Conservation (phyloP, 352 stramenopile genomes). For the Elongisporangium senticosum region DNA sequence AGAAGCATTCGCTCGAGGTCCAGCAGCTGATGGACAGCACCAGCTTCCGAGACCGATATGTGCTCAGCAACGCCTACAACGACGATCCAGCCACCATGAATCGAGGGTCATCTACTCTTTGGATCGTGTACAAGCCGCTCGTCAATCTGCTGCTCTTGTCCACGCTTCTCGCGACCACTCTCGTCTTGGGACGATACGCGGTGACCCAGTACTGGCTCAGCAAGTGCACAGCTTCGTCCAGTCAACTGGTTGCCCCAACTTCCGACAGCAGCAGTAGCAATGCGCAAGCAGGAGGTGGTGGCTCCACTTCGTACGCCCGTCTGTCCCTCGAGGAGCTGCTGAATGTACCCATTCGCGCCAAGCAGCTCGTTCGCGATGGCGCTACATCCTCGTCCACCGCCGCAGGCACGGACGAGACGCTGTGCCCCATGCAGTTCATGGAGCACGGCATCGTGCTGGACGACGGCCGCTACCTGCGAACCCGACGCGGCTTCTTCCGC, state of each 20-base stretch:
- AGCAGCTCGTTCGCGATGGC: constrained; percentile 28
- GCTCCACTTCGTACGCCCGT: constrained; percentile 24
- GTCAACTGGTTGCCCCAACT: neutral
- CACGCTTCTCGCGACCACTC: constrained; percentile 7
- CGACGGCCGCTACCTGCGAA: constrained; percentile 30
- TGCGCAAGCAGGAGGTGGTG: neutral
- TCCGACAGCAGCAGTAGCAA: neutral
- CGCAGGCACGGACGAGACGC: constrained; percentile 24
- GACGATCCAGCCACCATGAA: constrained; percentile 6
- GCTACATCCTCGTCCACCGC: constrained; percentile 4
- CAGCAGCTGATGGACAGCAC: constrained; percentile 21
- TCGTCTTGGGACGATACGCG: constrained; percentile 15
- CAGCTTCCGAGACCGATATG: constrained; percentile 17
- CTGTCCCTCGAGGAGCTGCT: constrained; percentile 45
- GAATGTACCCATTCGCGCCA: constrained; percentile 37
- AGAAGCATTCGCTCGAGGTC: constrained; percentile 26
- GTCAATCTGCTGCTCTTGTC: constrained; percentile 18
- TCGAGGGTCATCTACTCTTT: constrained; percentile 9
- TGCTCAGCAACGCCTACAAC: constrained; percentile 31
- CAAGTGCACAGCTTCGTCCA: neutral
- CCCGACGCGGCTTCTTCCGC: constrained; percentile 31
- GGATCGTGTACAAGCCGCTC: constrained; percentile 31
- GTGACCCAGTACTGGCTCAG: neutral
- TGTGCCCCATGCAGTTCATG: constrained; percentile 29
- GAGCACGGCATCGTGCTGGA: constrained; percentile 45